Base-by-base conservation (phyloP, 345 rosid genomes). In the Syzygium aqueum region DNA sequence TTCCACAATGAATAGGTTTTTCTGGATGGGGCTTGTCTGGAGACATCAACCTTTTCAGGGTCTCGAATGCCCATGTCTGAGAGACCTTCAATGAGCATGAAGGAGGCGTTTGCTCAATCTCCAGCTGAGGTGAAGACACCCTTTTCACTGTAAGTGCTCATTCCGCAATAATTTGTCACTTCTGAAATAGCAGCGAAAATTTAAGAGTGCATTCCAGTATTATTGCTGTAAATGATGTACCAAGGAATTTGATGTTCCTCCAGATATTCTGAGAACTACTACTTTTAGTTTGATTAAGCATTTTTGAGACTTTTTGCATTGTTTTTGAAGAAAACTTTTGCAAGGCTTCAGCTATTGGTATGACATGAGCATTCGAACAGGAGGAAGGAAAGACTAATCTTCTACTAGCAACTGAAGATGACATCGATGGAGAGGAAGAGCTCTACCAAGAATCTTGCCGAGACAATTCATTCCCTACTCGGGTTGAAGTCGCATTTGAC, bases 401-500 rank as follows among this genome's bases (percentile, higher is more conserved):
- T 33, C 80, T 2, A 8, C 49, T 33, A 21, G 53, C 83, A 63
- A 49, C 52, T 43, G 85, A 83, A 57, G 86, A 84, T 13, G 37
- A 84, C 49, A 83, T 56, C 21, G 50, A 89, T 80, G 91, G 88
- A 85, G 67, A 87, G 91, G 77, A 91, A 89, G 57, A 91, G 90
- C 85, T 89, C 95, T 51, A 88, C 89, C 67, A 78, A 56, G 83
- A 89, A 91, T 53, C 92, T 95, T 5, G 92, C 91, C 0, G 93
- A 93, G 89, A 92, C 93, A n/a, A 91, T 96, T 78, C 94, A 95
- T 89, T 93, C 97, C 53, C 90, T 96, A 21, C 93, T 95, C 37
- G 98, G 95, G 86, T 87, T 93, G 37, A 94, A 95, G 91, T 88
- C 94, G 84, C 92, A 85, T 89, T 82, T 94, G 85, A 95, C 92